A percentile compares a stretch with the other conserved stretches of the same genome.
Evolutionary conservation across 1,284 basidiomycete species (phyloP).

Genomic region (Ustilago crameri): DNA sequence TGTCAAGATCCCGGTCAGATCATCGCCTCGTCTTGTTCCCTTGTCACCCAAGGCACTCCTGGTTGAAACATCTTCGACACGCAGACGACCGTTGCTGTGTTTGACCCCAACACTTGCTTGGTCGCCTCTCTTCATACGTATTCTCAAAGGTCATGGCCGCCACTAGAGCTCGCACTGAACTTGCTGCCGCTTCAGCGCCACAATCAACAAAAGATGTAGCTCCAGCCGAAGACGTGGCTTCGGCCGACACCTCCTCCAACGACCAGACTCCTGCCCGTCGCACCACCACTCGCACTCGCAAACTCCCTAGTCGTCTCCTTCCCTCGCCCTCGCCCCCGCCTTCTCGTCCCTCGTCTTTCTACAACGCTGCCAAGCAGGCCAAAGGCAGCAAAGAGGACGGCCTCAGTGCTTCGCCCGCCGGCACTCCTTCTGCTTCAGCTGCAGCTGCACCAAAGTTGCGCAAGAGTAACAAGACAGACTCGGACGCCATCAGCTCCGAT

Average conservation of each 20-base stretch:
- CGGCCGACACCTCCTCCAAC: constrained; percentile 13
- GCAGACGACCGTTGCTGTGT: background rate
- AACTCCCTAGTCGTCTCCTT: constrained; percentile 50
- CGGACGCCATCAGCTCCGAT: constrained; percentile 12
- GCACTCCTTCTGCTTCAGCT: constrained; percentile 4
- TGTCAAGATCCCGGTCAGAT: background rate
- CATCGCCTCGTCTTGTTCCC: background rate
- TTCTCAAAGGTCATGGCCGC: constrained; percentile 44
- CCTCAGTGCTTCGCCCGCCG: constrained; percentile 2
- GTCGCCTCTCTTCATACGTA: background rate
- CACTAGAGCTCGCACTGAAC: constrained; percentile 47
- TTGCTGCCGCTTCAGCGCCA: constrained; percentile 24
- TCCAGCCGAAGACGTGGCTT: constrained; percentile 5
- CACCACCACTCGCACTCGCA: constrained; percentile 48
- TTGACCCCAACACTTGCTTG: background rate
- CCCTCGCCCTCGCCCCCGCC: constrained; percentile 49
- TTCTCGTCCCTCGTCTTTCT: constrained; percentile 34
- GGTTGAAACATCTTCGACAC: background rate
- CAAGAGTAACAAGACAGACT: constrained; percentile 18
- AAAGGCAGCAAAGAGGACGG: constrained; percentile 33
- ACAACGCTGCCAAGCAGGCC: constrained; percentile 28
- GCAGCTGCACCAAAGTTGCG: constrained; percentile 12
- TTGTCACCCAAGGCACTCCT: background rate
- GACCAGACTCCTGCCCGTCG: constrained; percentile 41
- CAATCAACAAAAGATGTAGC: constrained; percentile 26